Evolutionary conservation across 106 monocot genomes (phyloP).

Genomic region (Platanthera guangdongensis): DNA sequence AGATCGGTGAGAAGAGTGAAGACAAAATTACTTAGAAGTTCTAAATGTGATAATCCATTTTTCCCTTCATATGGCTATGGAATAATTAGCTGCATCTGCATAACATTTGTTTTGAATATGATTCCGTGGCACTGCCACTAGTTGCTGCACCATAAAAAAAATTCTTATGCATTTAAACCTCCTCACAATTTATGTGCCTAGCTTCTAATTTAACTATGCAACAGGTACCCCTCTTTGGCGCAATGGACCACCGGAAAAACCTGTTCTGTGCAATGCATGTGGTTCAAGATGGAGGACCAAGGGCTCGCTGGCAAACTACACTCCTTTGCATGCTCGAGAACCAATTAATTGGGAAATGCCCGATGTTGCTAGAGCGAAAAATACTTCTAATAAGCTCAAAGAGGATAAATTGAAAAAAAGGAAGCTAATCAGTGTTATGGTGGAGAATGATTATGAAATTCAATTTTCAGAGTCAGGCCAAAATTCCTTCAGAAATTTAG

Average conservation of each 20-base stretch:
- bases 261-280: slow-evolving; percentile 97
- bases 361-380: slow-evolving; percentile 42
- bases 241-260: slow-evolving; percentile 98
- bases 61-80: no score
- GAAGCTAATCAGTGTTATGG: slow-evolving; percentile 22
- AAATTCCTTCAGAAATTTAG: slow-evolving; percentile 45
- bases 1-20: no score
- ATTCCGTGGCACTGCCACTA: no score
- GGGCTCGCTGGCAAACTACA: slow-evolving; percentile 87
- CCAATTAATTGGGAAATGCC: slow-evolving; percentile 42
- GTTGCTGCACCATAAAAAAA: no score
- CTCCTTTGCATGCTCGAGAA: slow-evolving; percentile 83
- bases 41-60: no score
- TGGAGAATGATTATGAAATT: slow-evolving; percentile 34
- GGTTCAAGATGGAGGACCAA: slow-evolving; percentile 99
- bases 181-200: not conserved
- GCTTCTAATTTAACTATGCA: slow-evolving; percentile 13
- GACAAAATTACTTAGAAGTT: no score
- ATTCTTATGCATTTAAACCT: no score
- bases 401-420: slow-evolving; percentile 42
- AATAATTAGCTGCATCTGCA: no score
- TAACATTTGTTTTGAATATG: no score
- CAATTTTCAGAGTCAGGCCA: slow-evolving; percentile 36
- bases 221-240: slow-evolving; percentile 99
- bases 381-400: slow-evolving; percentile 32